These are phyloP conservation scores for Didymella sp. DNA, from an alignment of 2,329 filamentous ascomycete genomes.

Conservation along the genomic window DNA sequence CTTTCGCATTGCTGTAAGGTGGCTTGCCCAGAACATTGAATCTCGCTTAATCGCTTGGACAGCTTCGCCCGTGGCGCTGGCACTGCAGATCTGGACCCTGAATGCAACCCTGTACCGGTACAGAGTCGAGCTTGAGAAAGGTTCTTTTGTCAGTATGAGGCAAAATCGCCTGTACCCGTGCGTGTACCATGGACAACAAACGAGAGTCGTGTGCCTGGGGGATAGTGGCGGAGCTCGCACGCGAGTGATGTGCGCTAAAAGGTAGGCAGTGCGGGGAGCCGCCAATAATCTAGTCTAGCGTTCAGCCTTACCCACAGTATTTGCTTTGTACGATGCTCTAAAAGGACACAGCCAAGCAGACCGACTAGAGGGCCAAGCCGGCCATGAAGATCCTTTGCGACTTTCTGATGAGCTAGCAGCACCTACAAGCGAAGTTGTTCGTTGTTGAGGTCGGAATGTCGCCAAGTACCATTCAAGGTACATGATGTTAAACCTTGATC, in stretches of 20 bases:
- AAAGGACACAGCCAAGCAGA: not conserved
- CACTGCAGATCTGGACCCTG: constrained; percentile 10
- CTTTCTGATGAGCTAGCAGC: not conserved
- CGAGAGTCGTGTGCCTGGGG: not conserved
- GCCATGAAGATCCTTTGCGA: not conserved
- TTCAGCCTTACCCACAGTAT: constrained; percentile 4
- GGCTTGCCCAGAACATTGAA: constrained; percentile 13
- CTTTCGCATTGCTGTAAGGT: not conserved
- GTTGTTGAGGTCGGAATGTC: not conserved
- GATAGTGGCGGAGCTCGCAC: not conserved
- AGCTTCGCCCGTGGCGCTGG: constrained; percentile 2
- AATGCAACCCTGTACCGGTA: not conserved
- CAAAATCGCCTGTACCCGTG: not conserved
- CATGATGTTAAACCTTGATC: not conserved
- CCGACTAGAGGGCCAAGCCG: not conserved
- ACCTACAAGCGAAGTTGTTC: not conserved
- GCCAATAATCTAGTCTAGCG: not conserved
- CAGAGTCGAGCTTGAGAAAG: not conserved
- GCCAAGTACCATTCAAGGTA: not conserved
- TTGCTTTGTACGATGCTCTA: not conserved
- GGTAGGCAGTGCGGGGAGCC: constrained; percentile 12
- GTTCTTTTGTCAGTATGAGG: not conserved
- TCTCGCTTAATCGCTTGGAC: constrained; percentile 15
- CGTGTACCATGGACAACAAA: not conserved
- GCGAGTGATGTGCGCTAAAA: not conserved